Evolutionary conservation across 345 rosid genomes (phyloP), one percentile per base, ranked within the genome.

Genomic region (Carallia brachiata): DNA sequence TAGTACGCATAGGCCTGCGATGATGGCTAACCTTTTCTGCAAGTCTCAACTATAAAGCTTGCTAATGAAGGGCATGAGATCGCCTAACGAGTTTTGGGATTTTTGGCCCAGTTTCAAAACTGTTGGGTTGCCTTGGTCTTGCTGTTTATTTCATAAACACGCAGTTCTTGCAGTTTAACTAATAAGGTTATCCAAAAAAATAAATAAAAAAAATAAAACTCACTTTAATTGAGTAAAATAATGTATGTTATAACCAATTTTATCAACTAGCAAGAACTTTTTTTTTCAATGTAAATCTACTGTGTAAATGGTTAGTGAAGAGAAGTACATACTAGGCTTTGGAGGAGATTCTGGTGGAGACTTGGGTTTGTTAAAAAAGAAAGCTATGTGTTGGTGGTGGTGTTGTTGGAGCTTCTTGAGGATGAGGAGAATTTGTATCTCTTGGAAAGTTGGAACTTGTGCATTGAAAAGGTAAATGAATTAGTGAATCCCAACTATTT

Each of bases 111-210:
- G 69, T 53, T 74, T 75, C 6, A 86, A 76, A 68, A 73, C 61
- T 9, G 84, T 87, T 6, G 88, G 90, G 82, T 88, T 84, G 30
- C 71, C 79, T 36, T 88, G 68, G 73, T 86, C 88, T 52, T 77
- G 53, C 76, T 86, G 67, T 86, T 84, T 55, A 86, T 73, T 75
- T 86, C 90, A 47, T 86, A 86, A 5, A 84, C 87, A 50, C 47
- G 37, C 10, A 86, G 77, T 68, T 84, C 84, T 65, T 87, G 87
- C 18, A 84, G 82, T 48, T 77, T 70, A 8, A 52, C 87, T 78
- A 58, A 9, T 31, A 52, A 10, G 36, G 7, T 3, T 0, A 2
- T 19, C 2, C 34, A 32, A 32, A 32, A 23, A 55, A 36, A 54
- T 40, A 3, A 12, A 7, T n/a, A 48, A n/a, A 9, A 9, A 23